phyloP scores from a whole-genome alignment of 2,329 filamentous ascomycete species.

The Microdochium bolleyi region DNA sequence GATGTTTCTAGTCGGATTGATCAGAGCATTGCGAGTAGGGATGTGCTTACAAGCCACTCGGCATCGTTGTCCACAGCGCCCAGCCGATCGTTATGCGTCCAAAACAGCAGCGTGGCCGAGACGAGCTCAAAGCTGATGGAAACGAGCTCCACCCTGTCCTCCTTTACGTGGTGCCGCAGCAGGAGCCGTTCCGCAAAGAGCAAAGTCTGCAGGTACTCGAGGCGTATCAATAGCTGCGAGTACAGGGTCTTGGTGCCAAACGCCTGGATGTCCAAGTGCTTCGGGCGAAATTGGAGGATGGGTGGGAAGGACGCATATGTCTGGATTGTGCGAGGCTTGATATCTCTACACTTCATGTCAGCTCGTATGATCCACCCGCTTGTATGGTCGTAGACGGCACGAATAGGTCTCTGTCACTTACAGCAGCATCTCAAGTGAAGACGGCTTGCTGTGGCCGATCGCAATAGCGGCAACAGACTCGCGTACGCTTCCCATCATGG shows the following conservation, averaged over 20 bases:
- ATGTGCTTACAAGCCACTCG: slow-evolving; percentile 36
- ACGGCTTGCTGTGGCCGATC: slow-evolving; percentile 28
- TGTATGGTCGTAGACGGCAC: too few species aligned
- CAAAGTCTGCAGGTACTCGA: slow-evolving; percentile 46
- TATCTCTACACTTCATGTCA: slow-evolving; percentile 14
- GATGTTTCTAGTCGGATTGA: slow-evolving; percentile 1
- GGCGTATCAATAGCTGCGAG: slow-evolving; percentile 34
- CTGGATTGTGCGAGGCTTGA: slow-evolving; percentile 23
- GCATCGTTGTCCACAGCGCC: slow-evolving; percentile 30
- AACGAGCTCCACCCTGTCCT: slow-evolving; percentile 29
- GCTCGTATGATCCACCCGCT: not conserved
- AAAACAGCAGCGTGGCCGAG: slow-evolving; percentile 33
- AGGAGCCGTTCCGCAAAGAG: slow-evolving; percentile 52
- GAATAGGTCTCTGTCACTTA: too few species aligned
- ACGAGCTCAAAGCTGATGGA: slow-evolving; percentile 39
- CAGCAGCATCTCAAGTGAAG: slow-evolving; percentile 25
- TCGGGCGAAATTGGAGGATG: slow-evolving; percentile 27
- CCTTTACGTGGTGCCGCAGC: slow-evolving; percentile 29
- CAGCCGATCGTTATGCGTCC: slow-evolving; percentile 40
- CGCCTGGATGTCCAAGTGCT: slow-evolving; percentile 25
- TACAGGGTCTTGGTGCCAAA: slow-evolving; percentile 25
- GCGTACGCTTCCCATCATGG: slow-evolving; percentile 36
- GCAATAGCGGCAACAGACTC: slow-evolving; percentile 54
- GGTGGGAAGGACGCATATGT: slow-evolving; percentile 26
- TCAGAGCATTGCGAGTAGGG: not conserved